Evolutionary conservation across 2,329 filamentous ascomycete genomes (phyloP).

Genomic region (Aspergillus sp.): DNA sequence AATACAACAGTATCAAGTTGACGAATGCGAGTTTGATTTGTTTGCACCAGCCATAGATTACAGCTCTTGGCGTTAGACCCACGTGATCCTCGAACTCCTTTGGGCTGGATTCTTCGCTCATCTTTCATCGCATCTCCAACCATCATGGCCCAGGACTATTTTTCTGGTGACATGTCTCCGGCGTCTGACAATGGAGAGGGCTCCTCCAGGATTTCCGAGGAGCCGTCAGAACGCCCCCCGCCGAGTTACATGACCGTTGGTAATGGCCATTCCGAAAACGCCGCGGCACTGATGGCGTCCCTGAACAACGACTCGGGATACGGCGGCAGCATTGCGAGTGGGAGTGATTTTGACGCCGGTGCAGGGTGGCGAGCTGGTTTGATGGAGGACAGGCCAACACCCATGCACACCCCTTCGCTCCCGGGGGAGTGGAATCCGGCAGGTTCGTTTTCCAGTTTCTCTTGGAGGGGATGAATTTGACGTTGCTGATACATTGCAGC

Average conservation of each 20-base stretch:
- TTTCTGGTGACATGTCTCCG: constrained; percentile 24
- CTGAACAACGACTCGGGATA: constrained; percentile 88
- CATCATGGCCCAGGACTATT: constrained; percentile 37
- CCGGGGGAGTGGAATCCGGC: constrained; percentile 40
- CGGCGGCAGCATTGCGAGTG: constrained; percentile 65
- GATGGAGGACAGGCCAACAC: constrained; percentile 49
- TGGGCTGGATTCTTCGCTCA: constrained; percentile 9
- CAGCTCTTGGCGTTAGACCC: constrained; percentile 15
- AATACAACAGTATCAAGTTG: no score
- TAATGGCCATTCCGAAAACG: constrained; percentile 70
- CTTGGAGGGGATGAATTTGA: background rate
- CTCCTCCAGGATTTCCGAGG: constrained; percentile 24
- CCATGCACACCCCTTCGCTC: constrained; percentile 44
- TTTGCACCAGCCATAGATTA: constrained; percentile 1
- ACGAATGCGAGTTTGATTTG: no score
- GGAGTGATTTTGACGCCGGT: constrained; percentile 41
- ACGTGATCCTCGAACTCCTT: constrained; percentile 14
- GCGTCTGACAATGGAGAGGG: constrained; percentile 28
- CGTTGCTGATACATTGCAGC: constrained; percentile 24
- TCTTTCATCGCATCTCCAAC: constrained; percentile 4
- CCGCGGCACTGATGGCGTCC: constrained; percentile 67
- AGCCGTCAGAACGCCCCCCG: constrained; percentile 18
- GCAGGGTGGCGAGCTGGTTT: constrained; percentile 47
- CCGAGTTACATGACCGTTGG: constrained; percentile 79
- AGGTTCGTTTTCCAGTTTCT: constrained; percentile 16